phyloP scores from a whole-genome alignment of 495 filamentous ascomycete genomes.

The Xylaria nigripes region DNA sequence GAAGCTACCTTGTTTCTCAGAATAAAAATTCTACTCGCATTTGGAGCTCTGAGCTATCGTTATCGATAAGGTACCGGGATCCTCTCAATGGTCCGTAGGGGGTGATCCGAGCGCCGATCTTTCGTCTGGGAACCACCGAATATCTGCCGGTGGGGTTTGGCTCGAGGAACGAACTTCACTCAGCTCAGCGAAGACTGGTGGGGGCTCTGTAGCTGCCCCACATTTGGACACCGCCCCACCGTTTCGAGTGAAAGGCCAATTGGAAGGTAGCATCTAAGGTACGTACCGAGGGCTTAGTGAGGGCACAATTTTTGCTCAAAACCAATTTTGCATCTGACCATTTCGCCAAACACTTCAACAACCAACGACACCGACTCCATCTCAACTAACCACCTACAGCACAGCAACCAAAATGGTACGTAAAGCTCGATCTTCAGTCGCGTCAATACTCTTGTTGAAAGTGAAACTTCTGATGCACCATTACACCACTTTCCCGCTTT shows the following conservation, averaged over 20 bases:
- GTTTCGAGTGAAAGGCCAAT: background rate
- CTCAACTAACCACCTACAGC: slow-evolving; percentile 23
- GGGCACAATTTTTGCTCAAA: slow-evolving; percentile 32
- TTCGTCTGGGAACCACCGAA: background rate
- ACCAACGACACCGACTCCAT: slow-evolving; percentile 27
- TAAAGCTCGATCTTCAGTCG: slow-evolving; percentile 7
- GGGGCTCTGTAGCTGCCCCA: slow-evolving; percentile 6
- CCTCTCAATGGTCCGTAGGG: background rate
- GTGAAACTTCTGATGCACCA: slow-evolving; percentile 2
- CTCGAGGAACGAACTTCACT: background rate
- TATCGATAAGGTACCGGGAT: slow-evolving; percentile 7
- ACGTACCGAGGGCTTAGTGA: slow-evolving; percentile 25
- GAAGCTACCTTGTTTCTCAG: background rate
- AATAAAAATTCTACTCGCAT: slow-evolving; percentile 8
- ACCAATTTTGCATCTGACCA: slow-evolving; percentile 21
- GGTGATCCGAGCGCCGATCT: slow-evolving; percentile 8
- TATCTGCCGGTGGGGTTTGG: slow-evolving; percentile 7
- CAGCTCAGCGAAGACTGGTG: background rate
- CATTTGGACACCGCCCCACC: background rate
- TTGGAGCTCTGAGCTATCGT: slow-evolving; percentile 5
- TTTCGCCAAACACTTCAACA: slow-evolving; percentile 26
- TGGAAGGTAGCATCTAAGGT: slow-evolving; percentile 2
- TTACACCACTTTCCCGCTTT: slow-evolving; percentile 1
- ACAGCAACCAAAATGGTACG: slow-evolving; percentile 28
- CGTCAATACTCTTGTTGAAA: background rate